These are phyloP conservation scores for Umbelopsis vinacea DNA, from an alignment of 192 early-diverging fungal genomes.

Conservation along the genomic window DNA sequence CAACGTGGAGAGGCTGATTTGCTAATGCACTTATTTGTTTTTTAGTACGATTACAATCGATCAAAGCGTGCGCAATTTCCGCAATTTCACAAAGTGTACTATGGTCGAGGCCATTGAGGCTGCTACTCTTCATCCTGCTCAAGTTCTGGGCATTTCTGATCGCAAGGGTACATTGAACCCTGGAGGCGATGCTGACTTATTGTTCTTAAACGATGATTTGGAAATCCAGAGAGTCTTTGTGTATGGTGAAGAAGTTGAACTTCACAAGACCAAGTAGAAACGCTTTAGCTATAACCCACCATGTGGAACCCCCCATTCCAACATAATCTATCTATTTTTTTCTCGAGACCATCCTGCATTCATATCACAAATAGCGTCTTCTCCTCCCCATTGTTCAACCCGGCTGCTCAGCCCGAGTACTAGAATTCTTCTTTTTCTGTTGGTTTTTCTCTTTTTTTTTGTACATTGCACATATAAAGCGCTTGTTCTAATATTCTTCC, in stretches of 20 bases:
- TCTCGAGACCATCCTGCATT: too few species aligned
- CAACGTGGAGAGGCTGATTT: background rate
- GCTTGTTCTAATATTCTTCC: too few species aligned
- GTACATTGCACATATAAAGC: conserved; percentile 21
- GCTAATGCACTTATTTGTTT: background rate
- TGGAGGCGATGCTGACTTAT: conserved; percentile 79
- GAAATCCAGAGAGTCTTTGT: conserved; percentile 74
- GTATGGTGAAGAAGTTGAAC: conserved; percentile 63
- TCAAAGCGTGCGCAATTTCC: conserved; percentile 79
- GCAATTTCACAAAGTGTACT: conserved; percentile 74
- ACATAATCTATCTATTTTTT: too few species aligned
- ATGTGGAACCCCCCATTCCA: too few species aligned
- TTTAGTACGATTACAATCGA: conserved; percentile 64
- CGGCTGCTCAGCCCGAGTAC: background rate
- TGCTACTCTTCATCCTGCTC: conserved; percentile 79
- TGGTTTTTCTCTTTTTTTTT: conserved; percentile 6
- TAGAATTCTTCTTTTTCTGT: background rate
- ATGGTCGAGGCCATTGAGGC: conserved; percentile 81
- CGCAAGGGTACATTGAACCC: conserved; percentile 72
- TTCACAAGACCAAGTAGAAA: conserved; percentile 7
- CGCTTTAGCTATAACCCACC: background rate
- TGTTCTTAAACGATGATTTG: conserved; percentile 71
- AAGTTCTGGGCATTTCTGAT: conserved; percentile 70
- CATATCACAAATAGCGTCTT: too few species aligned
- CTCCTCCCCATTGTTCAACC: too few species aligned